Evolutionary conservation across 257 asterid species (phyloP), one percentile per base, ranked within the genome.

Genomic region (Jasminum sambac): DNA sequence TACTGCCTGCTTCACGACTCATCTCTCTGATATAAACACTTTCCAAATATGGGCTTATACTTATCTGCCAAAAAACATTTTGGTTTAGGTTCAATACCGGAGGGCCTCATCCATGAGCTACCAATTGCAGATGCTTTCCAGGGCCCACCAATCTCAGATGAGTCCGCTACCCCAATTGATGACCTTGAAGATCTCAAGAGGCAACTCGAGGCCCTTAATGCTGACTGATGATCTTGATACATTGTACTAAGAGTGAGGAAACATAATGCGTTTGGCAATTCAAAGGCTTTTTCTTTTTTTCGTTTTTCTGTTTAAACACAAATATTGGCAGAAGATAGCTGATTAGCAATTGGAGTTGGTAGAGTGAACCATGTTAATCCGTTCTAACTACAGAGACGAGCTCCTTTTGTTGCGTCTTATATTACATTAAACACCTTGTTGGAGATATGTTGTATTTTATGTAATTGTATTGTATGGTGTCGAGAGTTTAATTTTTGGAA

Each of bases 181-280:
- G 95, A 91, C 78, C 97, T 95, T 67, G 98, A 95, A 13, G 95
- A 91, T 16, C 89, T 95, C 63, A 88, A 89, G 77, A 84, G 72
- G 71, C 96, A 89, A 66, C 96, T 95, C 42, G 99, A 91, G 43
- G 95, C 95, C 64, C 98, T 95, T 43, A 91, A 91, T 30, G 80
- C 95, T 23, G 72, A 75, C 39, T 59, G 60, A 42, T 40, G n/a
- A 59, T 26, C n/a, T 23, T 6, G n/a, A 55, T 39, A 40, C 26
- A 39, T 7, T 63, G 24, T 37, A 13, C 23, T 63, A 16, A 37
- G 13, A 36, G 36, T 14, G 37, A 63, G 19, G 23, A 14, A 63
- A 16, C 44, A 34, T 63, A 16, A n/a, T 3, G 14, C n/a, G n/a
- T 63, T 55, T 55, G 62, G 30, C 46, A 63, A n/a, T 63, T 16